A percentile compares a stretch with the other conserved stretches of the same genome.
phyloP scores from a whole-genome alignment of 2,329 filamentous ascomycete species.

The Fusarium sp. region DNA sequence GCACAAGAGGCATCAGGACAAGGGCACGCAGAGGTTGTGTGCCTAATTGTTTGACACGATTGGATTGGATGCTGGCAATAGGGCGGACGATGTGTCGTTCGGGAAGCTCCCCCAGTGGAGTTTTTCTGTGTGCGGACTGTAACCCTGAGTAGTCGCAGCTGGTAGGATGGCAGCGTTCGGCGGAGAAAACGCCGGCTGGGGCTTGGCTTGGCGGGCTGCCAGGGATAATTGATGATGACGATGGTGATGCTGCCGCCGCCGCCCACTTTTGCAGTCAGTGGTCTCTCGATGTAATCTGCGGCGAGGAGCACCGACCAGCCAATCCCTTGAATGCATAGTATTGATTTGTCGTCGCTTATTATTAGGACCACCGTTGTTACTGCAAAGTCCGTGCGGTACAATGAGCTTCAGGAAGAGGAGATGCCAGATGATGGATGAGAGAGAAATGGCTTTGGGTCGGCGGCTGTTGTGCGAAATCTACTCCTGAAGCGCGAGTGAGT shows the following conservation, averaged over 20 bases:
- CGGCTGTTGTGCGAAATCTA: not conserved
- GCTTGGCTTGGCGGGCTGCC: slow-evolving; percentile 30
- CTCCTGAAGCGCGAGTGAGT: slow-evolving; percentile 2
- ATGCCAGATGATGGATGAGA: not conserved
- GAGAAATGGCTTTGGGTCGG: not conserved
- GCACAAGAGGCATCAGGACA: not conserved
- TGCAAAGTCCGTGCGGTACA: slow-evolving; percentile 17
- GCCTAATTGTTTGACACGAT: slow-evolving; percentile 23
- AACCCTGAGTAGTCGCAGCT: slow-evolving; percentile 14
- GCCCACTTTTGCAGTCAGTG: slow-evolving; percentile 37
- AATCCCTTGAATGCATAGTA: slow-evolving; percentile 36
- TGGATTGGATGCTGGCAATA: slow-evolving; percentile 31
- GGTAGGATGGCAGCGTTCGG: slow-evolving; percentile 11
- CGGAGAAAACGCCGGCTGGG: slow-evolving; percentile 26
- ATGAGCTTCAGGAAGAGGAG: slow-evolving; percentile 6
- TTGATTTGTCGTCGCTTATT: slow-evolving; percentile 32
- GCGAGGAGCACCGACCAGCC: slow-evolving; percentile 35
- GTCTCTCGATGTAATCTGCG: slow-evolving; percentile 38
- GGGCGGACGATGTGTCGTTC: slow-evolving; percentile 15
- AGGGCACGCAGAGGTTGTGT: slow-evolving; percentile 7
- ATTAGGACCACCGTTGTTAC: slow-evolving; percentile 20
- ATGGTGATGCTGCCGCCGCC: slow-evolving; percentile 28
- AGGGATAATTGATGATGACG: slow-evolving; percentile 32
- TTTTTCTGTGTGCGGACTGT: slow-evolving; percentile 11
- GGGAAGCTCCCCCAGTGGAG: slow-evolving; percentile 16